Evolutionary conservation across 2,329 filamentous ascomycete genomes (phyloP).

Genomic region (Tolypocladium tundrense): DNA sequence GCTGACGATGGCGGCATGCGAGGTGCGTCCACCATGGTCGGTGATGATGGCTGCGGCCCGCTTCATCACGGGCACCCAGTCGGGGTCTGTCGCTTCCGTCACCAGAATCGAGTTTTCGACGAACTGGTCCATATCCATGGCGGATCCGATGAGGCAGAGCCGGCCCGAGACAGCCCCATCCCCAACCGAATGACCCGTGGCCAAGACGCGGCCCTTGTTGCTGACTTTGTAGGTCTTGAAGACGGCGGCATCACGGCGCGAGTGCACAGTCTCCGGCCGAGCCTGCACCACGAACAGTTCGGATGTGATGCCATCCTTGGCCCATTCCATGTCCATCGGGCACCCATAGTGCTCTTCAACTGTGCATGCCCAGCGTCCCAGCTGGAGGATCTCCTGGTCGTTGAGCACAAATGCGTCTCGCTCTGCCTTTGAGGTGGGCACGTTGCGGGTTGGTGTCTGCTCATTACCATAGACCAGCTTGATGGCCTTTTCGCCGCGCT

Average conservation of each 20-base stretch:
- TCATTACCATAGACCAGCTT: constrained; percentile 24
- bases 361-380: constrained; percentile 22
- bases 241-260: constrained; percentile 12
- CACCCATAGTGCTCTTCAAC: constrained; percentile 24
- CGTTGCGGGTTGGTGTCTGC: constrained; percentile 18
- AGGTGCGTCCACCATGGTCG: constrained; percentile 26
- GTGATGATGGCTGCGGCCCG: constrained; percentile 24
- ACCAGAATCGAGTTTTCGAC: constrained; percentile 23
- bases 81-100: constrained; percentile 23
- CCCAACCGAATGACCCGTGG: constrained; percentile 20
- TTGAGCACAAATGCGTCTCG: constrained; percentile 19
- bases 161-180: constrained; percentile 21
- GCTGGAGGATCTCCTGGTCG: constrained; percentile 22
- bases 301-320: constrained; percentile 18
- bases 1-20: constrained; percentile 28
- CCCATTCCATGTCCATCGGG: constrained; percentile 29
- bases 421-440: constrained; percentile 25
- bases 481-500: constrained; percentile 19
- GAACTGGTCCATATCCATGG: constrained; percentile 20
- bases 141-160: constrained; percentile 19
- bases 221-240: constrained; percentile 22
- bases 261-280: constrained; percentile 25
- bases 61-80: constrained; percentile 29
- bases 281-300: constrained; percentile 25
- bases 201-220: constrained; percentile 16